Evolutionary conservation across 805 yeast genomes (phyloP).

Genomic region (Kuraishia ogatae): DNA sequence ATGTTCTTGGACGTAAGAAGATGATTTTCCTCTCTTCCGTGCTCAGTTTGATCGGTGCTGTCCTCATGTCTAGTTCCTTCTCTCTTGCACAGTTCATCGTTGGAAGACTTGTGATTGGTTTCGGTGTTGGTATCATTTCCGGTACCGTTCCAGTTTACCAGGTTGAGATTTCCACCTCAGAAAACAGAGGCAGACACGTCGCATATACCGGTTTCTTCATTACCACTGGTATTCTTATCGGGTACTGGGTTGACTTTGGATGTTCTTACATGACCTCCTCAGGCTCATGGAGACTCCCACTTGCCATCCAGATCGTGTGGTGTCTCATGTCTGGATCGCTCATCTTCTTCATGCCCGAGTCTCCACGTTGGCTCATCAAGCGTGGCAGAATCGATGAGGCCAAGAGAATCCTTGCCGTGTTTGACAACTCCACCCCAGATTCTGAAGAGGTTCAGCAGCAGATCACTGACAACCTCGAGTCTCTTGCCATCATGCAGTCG

Average conservation of each 20-base stretch:
- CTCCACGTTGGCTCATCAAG: slow-evolving; percentile 63
- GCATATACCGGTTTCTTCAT: slow-evolving; percentile 56
- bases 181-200: slow-evolving; percentile 72
- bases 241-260: slow-evolving; percentile 64
- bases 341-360: slow-evolving; percentile 60
- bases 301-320: slow-evolving; percentile 67
- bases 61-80: slow-evolving; percentile 26
- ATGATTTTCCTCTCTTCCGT: slow-evolving; percentile 34
- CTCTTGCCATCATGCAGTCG: no score
- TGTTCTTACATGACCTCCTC: slow-evolving; percentile 42
- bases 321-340: slow-evolving; percentile 53
- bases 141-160: slow-evolving; percentile 72
- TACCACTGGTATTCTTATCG: slow-evolving; percentile 66
- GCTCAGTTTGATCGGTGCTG: slow-evolving; percentile 38
- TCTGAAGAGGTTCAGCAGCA: no score
- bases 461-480: no score
- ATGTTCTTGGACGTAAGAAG: slow-evolving; percentile 36
- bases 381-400: slow-evolving; percentile 52
- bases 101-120: slow-evolving; percentile 66
- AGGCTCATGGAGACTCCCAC: slow-evolving; percentile 66
- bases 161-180: slow-evolving; percentile 71
- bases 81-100: slow-evolving; percentile 42
- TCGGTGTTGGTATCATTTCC: no score
- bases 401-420: slow-evolving; percentile 4
- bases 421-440: no score